Conservation (phyloP, 176 grass and related monocot species). For the Phoenix dactylifera region DNA sequence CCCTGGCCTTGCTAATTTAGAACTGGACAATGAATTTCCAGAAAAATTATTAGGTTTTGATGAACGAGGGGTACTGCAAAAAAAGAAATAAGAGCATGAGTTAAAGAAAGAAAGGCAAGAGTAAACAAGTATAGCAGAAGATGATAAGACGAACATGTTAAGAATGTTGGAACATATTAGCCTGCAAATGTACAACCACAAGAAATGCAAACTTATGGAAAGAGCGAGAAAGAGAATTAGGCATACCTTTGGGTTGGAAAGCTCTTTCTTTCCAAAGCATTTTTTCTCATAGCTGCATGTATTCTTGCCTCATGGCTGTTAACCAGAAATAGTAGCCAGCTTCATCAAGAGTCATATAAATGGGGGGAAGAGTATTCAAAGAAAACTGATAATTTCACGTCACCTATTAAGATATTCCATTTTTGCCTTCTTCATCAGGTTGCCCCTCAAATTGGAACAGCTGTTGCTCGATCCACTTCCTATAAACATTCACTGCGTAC, state of each 20-base stretch:
- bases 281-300: constrained; percentile 24
- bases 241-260: constrained; percentile 13
- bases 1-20: constrained; percentile 2
- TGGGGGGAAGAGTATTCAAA: too few relatives aligned
- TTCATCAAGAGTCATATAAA: background rate
- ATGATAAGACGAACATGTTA: too few relatives aligned
- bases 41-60: constrained; percentile 7
- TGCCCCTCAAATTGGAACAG: constrained; percentile 26
- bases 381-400: too few relatives aligned
- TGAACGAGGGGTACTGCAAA: background rate
- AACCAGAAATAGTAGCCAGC: background rate
- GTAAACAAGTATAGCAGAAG: too few relatives aligned
- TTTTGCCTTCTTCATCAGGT: constrained; percentile 49
- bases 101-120: too few relatives aligned
- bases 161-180: background rate
- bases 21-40: constrained; percentile 10
- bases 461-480: constrained; percentile 22
- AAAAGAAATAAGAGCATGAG: too few relatives aligned
- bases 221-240: background rate
- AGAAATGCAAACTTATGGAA: too few relatives aligned
- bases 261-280: constrained; percentile 14
- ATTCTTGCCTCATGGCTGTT: constrained; percentile 27
- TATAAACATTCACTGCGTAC: background rate
- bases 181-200: background rate
- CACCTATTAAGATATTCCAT: constrained; percentile 35